Conservation (phyloP, 495 filamentous ascomycete species). For the Aspergillus diversus region DNA sequence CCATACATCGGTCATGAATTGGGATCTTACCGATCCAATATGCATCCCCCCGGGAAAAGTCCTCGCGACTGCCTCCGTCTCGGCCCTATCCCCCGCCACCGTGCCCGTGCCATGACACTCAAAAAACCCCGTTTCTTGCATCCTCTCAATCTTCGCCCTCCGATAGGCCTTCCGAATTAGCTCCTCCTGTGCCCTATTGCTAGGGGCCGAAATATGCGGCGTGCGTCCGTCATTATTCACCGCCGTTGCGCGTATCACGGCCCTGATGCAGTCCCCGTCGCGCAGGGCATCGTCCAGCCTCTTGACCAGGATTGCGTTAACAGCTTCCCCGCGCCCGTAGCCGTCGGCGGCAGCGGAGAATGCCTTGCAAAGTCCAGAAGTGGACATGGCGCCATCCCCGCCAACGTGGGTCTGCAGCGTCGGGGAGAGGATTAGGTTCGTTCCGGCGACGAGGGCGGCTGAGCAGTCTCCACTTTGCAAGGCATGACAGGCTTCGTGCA, state of each 20-base stretch:
- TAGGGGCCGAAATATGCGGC: constrained; percentile 8
- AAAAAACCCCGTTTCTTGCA: constrained; percentile 40
- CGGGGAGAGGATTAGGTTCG: constrained; percentile 42
- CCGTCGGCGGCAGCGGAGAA: constrained; percentile 65
- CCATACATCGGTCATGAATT: too few species aligned
- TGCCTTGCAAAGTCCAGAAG: constrained; percentile 46
- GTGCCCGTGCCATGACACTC: constrained; percentile 61
- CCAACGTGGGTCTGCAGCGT: constrained; percentile 27
- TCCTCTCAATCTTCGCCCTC: constrained; percentile 16
- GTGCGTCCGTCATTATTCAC: constrained; percentile 39
- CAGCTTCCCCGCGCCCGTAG: constrained; percentile 62
- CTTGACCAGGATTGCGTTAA: constrained; percentile 40
- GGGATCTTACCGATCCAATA: constrained; percentile 28
- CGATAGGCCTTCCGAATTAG: constrained; percentile 30
- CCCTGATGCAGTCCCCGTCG: constrained; percentile 40
- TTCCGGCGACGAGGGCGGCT: constrained; percentile 43
- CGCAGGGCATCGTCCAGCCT: constrained; percentile 30
- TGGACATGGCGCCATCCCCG: constrained; percentile 28
- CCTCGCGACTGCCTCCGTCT: constrained; percentile 28
- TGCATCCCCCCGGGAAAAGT: constrained; percentile 22
- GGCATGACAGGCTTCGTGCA: constrained; percentile 36
- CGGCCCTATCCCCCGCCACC: constrained; percentile 34
- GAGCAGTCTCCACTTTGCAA: constrained; percentile 39
- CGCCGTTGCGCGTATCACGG: constrained; percentile 39
- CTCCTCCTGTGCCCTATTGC: constrained; percentile 21